Evolutionary conservation across 2,329 filamentous ascomycete genomes (phyloP).

Genomic region (Alternaria hordeiaustralica): DNA sequence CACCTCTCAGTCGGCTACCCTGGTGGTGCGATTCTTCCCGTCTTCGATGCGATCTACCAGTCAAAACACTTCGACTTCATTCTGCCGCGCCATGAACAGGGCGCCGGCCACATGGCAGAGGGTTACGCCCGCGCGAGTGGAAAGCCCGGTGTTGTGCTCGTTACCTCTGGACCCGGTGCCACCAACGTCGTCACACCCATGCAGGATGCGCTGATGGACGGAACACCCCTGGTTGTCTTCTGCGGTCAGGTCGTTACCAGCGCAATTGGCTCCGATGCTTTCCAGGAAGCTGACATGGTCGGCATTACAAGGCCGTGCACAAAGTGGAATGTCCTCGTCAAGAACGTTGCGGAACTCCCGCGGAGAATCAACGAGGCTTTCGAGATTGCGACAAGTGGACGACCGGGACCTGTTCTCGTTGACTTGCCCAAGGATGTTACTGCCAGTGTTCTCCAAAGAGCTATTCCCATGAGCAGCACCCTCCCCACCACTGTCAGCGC

Average conservation of each 20-base stretch:
- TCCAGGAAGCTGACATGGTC: conserved; percentile 94
- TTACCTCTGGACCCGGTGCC: conserved; percentile 94
- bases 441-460: conserved; percentile 78
- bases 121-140: conserved; percentile 94
- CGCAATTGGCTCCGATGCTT: conserved; percentile 92
- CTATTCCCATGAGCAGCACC: conserved; percentile 78
- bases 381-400: conserved; percentile 93
- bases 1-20: conserved; percentile 69
- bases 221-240: conserved; percentile 95
- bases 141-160: conserved; percentile 92
- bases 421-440: conserved; percentile 97
- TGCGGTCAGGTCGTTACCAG: conserved; percentile 88
- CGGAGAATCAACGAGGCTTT: conserved; percentile 97
- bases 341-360: conserved; percentile 90
- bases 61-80: conserved; percentile 96
- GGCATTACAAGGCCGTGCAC: conserved; percentile 95
- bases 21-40: conserved; percentile 93
- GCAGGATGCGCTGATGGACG: conserved; percentile 94
- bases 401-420: conserved; percentile 92
- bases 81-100: conserved; percentile 94
- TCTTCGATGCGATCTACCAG: conserved; percentile 99
- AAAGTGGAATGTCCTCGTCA: conserved; percentile 99
- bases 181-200: conserved; percentile 97
- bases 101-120: conserved; percentile 97
- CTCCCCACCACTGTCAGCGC: conserved; percentile 84